These are phyloP conservation scores for Antrodiella citrinella DNA, from an alignment of 768 basidiomycete species.

Conservation along the genomic window DNA sequence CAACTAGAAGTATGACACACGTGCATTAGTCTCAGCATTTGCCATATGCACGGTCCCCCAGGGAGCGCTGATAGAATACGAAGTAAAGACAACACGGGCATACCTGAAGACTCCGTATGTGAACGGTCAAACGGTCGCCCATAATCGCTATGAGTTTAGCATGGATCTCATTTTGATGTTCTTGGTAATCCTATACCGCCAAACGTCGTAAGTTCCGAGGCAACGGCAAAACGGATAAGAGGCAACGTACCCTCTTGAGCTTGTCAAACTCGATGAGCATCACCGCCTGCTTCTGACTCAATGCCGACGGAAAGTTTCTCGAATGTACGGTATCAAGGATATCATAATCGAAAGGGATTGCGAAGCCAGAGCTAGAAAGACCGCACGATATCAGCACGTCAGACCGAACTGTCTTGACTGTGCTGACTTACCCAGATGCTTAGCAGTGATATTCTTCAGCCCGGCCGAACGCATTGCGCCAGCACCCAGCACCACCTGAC, in stretches of 20 bases:
- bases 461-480: constrained; percentile 99
- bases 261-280: constrained; percentile 98
- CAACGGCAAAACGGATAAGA: constrained; percentile 1
- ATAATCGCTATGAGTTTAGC: constrained; percentile 96
- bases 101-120: constrained; percentile 78
- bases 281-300: constrained; percentile 90
- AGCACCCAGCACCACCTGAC: constrained; percentile 96
- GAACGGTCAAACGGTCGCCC: constrained; percentile 85
- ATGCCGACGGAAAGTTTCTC: constrained; percentile 91
- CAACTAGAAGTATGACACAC: constrained; percentile 33
- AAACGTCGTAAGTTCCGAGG: neutral
- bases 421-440: constrained; percentile 79
- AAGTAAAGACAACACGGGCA: constrained; percentile 9
- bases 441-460: constrained; percentile 96
- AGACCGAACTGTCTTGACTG: too few relatives aligned
- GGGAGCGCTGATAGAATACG: too few relatives aligned
- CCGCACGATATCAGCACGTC: constrained; percentile 6
- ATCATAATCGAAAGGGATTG: constrained; percentile 94
- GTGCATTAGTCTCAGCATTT: too few relatives aligned
- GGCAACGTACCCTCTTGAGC: constrained; percentile 75
- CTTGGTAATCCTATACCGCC: constrained; percentile 79
- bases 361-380: constrained; percentile 74
- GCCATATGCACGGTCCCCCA: too few relatives aligned
- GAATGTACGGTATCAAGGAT: constrained; percentile 89
- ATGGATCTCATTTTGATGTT: constrained; percentile 99